Percentiles rank a stretch among this genome's conserved stretches.
Evolutionary conservation across 2,329 filamentous ascomycete genomes (phyloP).

Genomic region (Kalaharituber pfeilii): DNA sequence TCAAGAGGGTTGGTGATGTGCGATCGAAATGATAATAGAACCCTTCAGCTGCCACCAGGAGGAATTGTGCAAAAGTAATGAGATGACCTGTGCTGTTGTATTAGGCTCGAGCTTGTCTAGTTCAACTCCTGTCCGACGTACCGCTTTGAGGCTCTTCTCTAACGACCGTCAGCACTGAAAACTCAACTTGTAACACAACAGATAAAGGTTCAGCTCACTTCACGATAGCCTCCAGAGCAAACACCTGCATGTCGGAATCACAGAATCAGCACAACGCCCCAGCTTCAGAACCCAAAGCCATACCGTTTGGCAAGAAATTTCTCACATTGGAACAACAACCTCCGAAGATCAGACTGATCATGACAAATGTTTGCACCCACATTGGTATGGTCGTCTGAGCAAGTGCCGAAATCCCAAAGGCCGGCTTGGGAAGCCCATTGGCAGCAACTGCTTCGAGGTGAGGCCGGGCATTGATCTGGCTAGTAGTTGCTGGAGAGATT

Average conservation of each 20-base stretch:
- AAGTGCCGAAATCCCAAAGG: slow-evolving; percentile 11
- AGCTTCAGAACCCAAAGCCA: not conserved
- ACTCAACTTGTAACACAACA: slow-evolving; percentile 18
- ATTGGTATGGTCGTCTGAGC: slow-evolving; percentile 32
- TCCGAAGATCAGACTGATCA: slow-evolving; percentile 78
- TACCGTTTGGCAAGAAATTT: not conserved
- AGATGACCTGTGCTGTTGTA: slow-evolving; percentile 41
- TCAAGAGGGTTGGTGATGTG: slow-evolving; percentile 49
- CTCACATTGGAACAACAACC: slow-evolving; percentile 85
- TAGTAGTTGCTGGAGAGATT: not conserved
- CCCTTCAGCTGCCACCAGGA: slow-evolving; percentile 63
- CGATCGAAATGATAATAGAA: slow-evolving; percentile 58
- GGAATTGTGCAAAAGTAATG: slow-evolving; percentile 75
- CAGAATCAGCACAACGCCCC: not conserved
- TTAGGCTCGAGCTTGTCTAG: not conserved
- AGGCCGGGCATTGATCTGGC: slow-evolving; percentile 17
- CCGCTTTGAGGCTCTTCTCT: slow-evolving; percentile 74
- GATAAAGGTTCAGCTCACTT: slow-evolving; percentile 31
- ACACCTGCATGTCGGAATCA: slow-evolving; percentile 43
- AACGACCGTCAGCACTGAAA: slow-evolving; percentile 8
- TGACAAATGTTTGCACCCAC: slow-evolving; percentile 46
- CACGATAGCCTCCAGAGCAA: slow-evolving; percentile 84
- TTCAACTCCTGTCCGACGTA: not conserved
- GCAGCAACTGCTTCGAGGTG: slow-evolving; percentile 10
- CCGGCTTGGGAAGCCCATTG: slow-evolving; percentile 4